Base-by-base conservation (phyloP, 495 filamentous ascomycete species). In the Viridothelium virens region DNA sequence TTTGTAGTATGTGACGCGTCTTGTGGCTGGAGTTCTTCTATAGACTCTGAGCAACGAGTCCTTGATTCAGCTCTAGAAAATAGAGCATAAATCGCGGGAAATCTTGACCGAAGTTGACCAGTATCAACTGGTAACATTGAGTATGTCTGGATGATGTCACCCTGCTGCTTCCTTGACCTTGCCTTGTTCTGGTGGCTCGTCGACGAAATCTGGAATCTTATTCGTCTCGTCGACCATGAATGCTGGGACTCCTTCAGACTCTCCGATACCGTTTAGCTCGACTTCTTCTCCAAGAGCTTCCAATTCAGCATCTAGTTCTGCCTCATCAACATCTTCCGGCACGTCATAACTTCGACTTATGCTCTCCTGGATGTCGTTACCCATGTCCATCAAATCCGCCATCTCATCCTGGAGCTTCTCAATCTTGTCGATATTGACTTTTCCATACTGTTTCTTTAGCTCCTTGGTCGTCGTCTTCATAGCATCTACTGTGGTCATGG, bases 381-480 rank as follows among this genome's bases (percentile, higher is more conserved):
- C 94, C 47, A 97, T 86, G 72, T 98, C 95, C 86, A 98, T 90
- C 77, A 97, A 72, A 78, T 98, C 94, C 44, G 91, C 91, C 93
- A 98, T 97, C 81, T 98, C 94, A 75, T 98, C 94, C 83, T 98
- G 94, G 83, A 98, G 86, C 67, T 88, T 84, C 82, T 98, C 94
- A 71, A 98, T 96, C 84, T 96, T 91, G 77, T 98, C 95, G 39
- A 98, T 87, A 71, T 97, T 88, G 67, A 98, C 87, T 79, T 96
- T 96, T 69, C 94, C 92, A 76, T 97, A 97, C 80, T 98, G 95
- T 76, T 96, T 92, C 72, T 85, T 85, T 65, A 98, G 81, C 64
- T 90, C 87, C 80, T 97, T 97, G 71, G 95, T 96, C 36, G 95
- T 97, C 1, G 85, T 89, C 81, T 97, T 94, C 85, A 97, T 92